Base-by-base conservation (phyloP, 768 basidiomycete genomes). In the Russula vinacea region DNA sequence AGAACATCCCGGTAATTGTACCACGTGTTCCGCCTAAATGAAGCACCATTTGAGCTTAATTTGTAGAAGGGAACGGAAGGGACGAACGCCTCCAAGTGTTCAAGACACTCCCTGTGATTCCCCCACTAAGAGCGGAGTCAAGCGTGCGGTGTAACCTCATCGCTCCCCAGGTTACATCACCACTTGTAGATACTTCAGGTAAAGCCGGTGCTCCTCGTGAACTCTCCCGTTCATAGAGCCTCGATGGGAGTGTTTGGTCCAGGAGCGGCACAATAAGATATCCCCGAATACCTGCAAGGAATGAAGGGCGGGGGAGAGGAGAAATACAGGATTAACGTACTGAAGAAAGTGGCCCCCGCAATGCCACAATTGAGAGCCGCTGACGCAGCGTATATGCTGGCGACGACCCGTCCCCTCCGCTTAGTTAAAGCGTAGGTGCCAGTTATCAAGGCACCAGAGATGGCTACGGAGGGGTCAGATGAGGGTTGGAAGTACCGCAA, bases 111-210 rank as follows among this genome's bases (percentile, higher is more conserved):
- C 89, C 92, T 0, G 88, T 78, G 6, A 86, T 67, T 5, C 82
- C 84, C 19, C 92, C 92, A 65, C 90, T 89, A 19, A 89, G 29
- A n/a, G 81, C 82, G 17, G 84, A 87, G 72, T 94, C 92, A 4
- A 89, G 76, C 5, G 92, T 73, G 58, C 83, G 80, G 35, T 84
- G 78, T 65, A 75, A 78, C 56, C 89, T 80, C 65, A 90, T 73
- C 53, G 87, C 82, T 47, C 76, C 73, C 79, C 78, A 83, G 26
- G 82, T 76, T 44, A 81, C 67, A 16, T 39, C 60, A 22, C 57
- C 49, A 60, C 39, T 40, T 62, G 22, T 58, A 10, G 14, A 66
- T 40, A 26, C 62, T 62, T 61, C 45, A 64, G 73, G 42, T 10
- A 63, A 64, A n/a, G 22, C 45, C 6, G 74, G 64, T 24, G 76